These are phyloP conservation scores for Flaveria ramosissima DNA, from an alignment of 129 eudicot genomes.

Conservation along the genomic window DNA sequence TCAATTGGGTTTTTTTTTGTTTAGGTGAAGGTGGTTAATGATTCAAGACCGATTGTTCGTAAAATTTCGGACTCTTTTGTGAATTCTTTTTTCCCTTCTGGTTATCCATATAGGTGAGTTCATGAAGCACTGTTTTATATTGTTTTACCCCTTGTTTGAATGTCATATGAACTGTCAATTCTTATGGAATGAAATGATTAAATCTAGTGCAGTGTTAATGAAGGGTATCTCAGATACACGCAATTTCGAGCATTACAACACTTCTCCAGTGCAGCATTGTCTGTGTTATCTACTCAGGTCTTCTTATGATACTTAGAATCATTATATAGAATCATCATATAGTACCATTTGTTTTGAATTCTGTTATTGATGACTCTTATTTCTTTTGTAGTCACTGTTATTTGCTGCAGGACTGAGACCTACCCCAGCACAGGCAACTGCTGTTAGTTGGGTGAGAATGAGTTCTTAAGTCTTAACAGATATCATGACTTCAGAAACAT, in stretches of 20 bases:
- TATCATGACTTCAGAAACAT: background rate
- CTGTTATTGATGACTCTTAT: conserved; percentile 23
- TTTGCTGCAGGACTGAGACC: conserved; percentile 99
- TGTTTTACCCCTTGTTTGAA: background rate
- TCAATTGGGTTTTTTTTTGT: background rate
- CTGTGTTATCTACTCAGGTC: conserved; percentile 96
- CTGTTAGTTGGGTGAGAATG: conserved; percentile 88
- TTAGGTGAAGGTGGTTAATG: conserved; percentile 70
- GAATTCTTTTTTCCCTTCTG: conserved; percentile 83
- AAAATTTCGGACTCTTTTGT: conserved; percentile 73
- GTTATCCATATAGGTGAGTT: conserved; percentile 88
- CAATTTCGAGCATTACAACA: conserved; percentile 91
- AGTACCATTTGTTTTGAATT: background rate
- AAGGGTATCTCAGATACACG: conserved; percentile 93
- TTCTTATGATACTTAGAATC: conserved; percentile 28
- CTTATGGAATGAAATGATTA: conserved; percentile 13
- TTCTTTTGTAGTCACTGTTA: conserved; percentile 79
- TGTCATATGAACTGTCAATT: background rate
- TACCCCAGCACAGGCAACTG: conserved; percentile 98
- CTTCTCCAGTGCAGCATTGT: conserved; percentile 82
- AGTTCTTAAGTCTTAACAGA: conserved; percentile 25
- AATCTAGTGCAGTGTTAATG: conserved; percentile 75
- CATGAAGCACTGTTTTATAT: background rate
- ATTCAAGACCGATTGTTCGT: conserved; percentile 69
- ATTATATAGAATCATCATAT: conserved; percentile 7